Conservation (phyloP, 169 alveolate species). For the Plasmodium yoelii region DNA sequence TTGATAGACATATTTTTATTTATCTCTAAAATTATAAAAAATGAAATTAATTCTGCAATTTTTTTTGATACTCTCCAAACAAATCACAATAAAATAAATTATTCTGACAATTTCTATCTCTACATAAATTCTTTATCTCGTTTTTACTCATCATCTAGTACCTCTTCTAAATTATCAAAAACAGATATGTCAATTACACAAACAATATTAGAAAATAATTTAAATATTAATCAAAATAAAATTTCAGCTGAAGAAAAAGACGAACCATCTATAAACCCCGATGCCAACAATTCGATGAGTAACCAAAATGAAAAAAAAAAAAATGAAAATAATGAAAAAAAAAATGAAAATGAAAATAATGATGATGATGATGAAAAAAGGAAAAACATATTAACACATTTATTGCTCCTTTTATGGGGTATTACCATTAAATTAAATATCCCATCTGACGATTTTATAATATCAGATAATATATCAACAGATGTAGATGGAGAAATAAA, state of each 20-base stretch:
- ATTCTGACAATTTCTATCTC: conserved; percentile 3
- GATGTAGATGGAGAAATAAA: conserved; percentile 20
- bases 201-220: neutral
- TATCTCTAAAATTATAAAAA: conserved; percentile 27
- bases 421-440: conserved; percentile 23
- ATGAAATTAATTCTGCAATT: neutral
- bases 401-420: conserved; percentile 60
- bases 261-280: neutral
- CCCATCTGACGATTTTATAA: conserved; percentile 24
- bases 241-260: neutral
- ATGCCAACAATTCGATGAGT: neutral
- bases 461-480: conserved; percentile 64
- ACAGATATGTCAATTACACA: neutral
- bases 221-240: neutral
- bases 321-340: no score
- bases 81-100: neutral
- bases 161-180: neutral
- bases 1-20: conserved; percentile 47
- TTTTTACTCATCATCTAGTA: conserved; percentile 20
- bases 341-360: no score
- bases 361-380: neutral
- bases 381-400: conserved; percentile 13
- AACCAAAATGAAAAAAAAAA: neutral
- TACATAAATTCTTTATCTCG: conserved; percentile 16
- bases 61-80: neutral